These are phyloP conservation scores for Cardiospermum halicacabum DNA, from an alignment of 345 rosid species.

Conservation along the genomic window DNA sequence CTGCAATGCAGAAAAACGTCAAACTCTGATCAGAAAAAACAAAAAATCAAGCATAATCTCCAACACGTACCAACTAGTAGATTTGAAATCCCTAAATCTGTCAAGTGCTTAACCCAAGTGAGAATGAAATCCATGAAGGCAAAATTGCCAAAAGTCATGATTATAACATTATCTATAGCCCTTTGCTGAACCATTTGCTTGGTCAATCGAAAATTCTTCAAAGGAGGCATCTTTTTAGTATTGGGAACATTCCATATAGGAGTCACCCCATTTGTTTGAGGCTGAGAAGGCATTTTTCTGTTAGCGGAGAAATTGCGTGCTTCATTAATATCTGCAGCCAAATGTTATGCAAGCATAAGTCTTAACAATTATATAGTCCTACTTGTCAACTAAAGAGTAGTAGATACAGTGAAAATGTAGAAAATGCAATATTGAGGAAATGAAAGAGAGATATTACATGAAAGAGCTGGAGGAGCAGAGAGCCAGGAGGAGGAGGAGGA, in stretches of 20 bases:
- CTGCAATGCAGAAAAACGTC: constrained; percentile 29
- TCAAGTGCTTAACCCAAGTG: constrained; percentile 92
- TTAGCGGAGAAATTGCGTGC: constrained; percentile 31
- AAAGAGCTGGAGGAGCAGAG: constrained; percentile 43
- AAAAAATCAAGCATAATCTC: constrained; percentile 10
- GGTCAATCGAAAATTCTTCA: constrained; percentile 61
- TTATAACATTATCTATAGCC: constrained; percentile 63
- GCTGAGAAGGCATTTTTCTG: constrained; percentile 22
- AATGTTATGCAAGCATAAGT: constrained; percentile 18
- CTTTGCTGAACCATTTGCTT: constrained; percentile 65
- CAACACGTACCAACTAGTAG: constrained; percentile 72
- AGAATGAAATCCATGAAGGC: constrained; percentile 97
- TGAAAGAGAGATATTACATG: constrained; percentile 21
- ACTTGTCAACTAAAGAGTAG: too few species aligned
- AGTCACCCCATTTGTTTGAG: constrained; percentile 24
- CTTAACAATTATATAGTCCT: too few species aligned
- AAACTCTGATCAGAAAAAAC: neutral
- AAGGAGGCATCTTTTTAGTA: constrained; percentile 72
- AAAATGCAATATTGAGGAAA: neutral
- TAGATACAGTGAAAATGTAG: too few species aligned
- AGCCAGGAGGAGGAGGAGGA: constrained; percentile 48
- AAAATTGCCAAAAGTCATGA: constrained; percentile 91
- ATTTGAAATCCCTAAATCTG: constrained; percentile 77
- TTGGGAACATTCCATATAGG: constrained; percentile 72
- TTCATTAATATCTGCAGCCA: constrained; percentile 36